Percentiles rank a stretch among this genome's conserved stretches.
Conservation (phyloP, 495 filamentous ascomycete species). For the Xylaria sp. region DNA sequence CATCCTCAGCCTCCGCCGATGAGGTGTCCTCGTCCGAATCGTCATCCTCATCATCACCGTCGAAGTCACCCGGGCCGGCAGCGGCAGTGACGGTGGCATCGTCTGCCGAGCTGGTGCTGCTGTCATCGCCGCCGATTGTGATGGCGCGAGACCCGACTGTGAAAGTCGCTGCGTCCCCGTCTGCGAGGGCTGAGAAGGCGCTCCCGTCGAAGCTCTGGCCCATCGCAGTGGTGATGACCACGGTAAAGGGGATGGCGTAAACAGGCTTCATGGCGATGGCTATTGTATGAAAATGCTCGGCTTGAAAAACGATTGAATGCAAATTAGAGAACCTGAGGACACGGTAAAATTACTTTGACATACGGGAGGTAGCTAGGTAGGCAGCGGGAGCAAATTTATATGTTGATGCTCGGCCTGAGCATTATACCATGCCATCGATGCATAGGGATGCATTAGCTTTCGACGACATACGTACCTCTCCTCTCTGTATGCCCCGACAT, state of each 20-base stretch:
- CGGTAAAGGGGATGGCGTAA: background rate
- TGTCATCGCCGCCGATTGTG: constrained; percentile 9
- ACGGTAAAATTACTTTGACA: background rate
- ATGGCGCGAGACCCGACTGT: constrained; percentile 28
- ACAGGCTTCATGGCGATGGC: constrained; percentile 4
- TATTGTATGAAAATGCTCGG: background rate
- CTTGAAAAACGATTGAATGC: background rate
- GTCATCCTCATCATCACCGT: background rate
- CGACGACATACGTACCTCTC: constrained; percentile 33
- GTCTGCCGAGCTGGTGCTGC: background rate
- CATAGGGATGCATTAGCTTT: constrained; percentile 28
- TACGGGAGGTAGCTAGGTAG: background rate
- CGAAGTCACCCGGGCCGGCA: background rate
- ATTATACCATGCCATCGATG: background rate
- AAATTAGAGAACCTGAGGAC: background rate
- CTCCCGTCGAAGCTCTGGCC: constrained; percentile 23
- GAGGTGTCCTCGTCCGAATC: background rate
- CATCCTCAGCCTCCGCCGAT: background rate
- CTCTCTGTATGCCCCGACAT: constrained; percentile 26
- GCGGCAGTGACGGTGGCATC: constrained; percentile 19
- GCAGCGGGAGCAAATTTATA: background rate
- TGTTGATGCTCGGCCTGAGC: background rate
- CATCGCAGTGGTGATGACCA: background rate
- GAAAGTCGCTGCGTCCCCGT: constrained; percentile 13
- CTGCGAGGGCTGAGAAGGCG: background rate